These are phyloP conservation scores for Sporothrix mexicana DNA, from an alignment of 2,329 filamentous ascomycete genomes.

Conservation along the genomic window DNA sequence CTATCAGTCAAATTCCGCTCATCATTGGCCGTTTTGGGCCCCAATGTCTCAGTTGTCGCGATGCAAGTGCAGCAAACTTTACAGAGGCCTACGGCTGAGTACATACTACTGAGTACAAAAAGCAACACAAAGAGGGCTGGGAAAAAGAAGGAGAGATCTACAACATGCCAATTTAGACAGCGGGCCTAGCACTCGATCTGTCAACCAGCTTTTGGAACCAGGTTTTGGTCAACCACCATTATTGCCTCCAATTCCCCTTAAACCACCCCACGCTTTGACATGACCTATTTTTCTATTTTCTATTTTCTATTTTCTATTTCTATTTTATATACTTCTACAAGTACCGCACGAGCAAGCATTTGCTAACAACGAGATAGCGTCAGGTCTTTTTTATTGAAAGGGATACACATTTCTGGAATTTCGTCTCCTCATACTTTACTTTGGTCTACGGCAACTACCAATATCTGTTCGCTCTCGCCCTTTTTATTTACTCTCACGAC, in stretches of 20 bases:
- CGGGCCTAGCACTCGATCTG: neutral
- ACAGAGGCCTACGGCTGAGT: neutral
- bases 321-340: neutral
- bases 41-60: constrained; percentile 17
- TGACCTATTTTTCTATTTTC: neutral
- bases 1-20: no score
- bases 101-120: neutral
- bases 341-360: neutral
- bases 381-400: constrained; percentile 17
- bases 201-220: neutral
- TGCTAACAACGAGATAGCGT: constrained; percentile 19
- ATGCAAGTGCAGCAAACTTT: constrained; percentile 3
- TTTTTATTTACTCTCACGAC: neutral
- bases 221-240: neutral
- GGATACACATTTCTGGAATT: neutral
- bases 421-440: neutral
- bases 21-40: no score
- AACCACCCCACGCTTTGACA: neutral
- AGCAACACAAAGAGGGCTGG: constrained; percentile 12
- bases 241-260: neutral
- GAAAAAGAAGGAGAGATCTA: constrained; percentile 12
- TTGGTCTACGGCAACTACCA: no score
- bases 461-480: neutral
- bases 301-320: neutral
- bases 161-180: constrained; percentile 15